Evolutionary conservation across 1,139 yeast genomes (phyloP).

Genomic region (Hyphopichia fennica): DNA sequence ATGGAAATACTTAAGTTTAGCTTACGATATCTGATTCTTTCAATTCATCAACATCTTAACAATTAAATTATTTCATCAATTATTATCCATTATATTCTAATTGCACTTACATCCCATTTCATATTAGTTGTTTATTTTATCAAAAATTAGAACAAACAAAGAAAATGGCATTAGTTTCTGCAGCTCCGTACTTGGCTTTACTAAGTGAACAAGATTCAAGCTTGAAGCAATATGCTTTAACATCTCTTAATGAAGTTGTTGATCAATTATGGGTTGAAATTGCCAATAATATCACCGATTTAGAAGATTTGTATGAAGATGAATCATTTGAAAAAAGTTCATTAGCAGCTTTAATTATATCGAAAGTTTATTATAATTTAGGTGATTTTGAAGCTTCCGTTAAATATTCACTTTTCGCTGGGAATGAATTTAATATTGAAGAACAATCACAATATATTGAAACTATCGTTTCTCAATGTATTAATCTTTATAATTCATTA

Average conservation of each 20-base stretch:
- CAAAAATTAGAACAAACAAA: too few relatives aligned
- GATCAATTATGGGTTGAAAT: constrained; percentile 98
- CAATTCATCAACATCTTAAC: too few relatives aligned
- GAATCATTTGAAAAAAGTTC: constrained; percentile 69
- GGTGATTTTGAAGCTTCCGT: constrained; percentile 95
- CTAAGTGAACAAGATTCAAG: constrained; percentile 76
- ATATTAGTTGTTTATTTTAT: too few relatives aligned
- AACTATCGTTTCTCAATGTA: constrained; percentile 91
- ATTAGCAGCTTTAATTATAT: constrained; percentile 88
- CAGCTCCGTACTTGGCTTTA: constrained; percentile 88
- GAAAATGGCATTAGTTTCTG: constrained; percentile 64
- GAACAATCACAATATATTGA: constrained; percentile 82
- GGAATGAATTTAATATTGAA: constrained; percentile 73
- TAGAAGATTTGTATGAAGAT: constrained; percentile 90
- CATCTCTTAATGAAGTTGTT: constrained; percentile 76
- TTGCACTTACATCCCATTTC: neutral
- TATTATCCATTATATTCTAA: neutral
- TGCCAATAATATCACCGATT: constrained; percentile 84
- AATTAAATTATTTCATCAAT: neutral
- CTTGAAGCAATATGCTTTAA: constrained; percentile 81
- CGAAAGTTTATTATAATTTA: constrained; percentile 91
- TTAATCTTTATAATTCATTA: constrained; percentile 72
- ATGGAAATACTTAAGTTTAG: constrained; percentile 3
- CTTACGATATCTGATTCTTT: too few relatives aligned
- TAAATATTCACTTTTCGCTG: constrained; percentile 84